Conservation (phyloP, 345 rosid genomes). For the Bretschneidera sinensis region DNA sequence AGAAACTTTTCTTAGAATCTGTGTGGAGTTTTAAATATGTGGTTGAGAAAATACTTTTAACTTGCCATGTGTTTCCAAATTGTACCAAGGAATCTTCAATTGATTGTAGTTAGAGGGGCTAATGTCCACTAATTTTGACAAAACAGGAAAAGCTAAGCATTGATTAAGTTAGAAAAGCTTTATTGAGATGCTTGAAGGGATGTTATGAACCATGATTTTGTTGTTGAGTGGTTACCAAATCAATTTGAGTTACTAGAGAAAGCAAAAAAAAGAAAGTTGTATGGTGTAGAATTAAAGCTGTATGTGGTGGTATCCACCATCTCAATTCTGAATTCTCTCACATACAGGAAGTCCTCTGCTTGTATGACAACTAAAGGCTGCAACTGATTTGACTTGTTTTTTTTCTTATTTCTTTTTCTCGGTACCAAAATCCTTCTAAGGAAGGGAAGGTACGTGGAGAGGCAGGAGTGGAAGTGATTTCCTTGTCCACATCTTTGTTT, state of each 20-base stretch:
- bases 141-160: too few relatives aligned
- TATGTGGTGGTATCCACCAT: constrained; percentile 14
- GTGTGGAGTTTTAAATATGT: too few relatives aligned
- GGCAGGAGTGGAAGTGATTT: constrained; percentile 21
- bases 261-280: constrained; percentile 36
- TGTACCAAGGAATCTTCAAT: constrained; percentile 13
- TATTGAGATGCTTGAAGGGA: constrained; percentile 21
- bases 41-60: constrained; percentile 16
- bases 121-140: not conserved
- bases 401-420: not conserved
- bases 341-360: too few relatives aligned
- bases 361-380: too few relatives aligned
- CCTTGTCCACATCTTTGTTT: constrained; percentile 45
- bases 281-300: constrained; percentile 58
- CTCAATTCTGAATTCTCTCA: too few relatives aligned
- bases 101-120: not conserved
- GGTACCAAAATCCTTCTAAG: too few relatives aligned
- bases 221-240: constrained; percentile 40
- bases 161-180: constrained; percentile 21
- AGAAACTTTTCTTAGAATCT: constrained; percentile 1
- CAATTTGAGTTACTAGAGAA: constrained; percentile 29
- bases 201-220: constrained; percentile 21
- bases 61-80: not conserved
- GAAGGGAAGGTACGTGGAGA: constrained; percentile 18
- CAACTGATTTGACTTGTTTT: constrained; percentile 17